phyloP scores from a whole-genome alignment of 108 stramenopile species.

The Nitzschia putrida region DNA sequence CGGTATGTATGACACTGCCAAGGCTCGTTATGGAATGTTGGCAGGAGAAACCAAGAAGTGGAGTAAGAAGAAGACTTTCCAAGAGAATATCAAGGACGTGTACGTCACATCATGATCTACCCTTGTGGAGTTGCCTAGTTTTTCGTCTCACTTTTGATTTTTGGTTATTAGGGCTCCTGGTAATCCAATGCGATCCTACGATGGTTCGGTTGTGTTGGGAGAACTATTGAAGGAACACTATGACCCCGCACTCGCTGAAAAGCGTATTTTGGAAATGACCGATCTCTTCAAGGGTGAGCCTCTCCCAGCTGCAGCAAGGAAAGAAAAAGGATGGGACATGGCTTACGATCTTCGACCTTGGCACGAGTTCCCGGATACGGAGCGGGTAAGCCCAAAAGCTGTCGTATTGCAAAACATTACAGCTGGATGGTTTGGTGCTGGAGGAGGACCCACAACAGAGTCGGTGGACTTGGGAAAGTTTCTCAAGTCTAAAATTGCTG shows the following conservation, averaged over 20 bases:
- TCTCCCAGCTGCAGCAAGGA: neutral
- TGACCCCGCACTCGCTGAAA: conserved; percentile 51
- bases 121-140: neutral
- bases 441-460: neutral
- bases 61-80: conserved; percentile 26
- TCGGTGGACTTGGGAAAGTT: neutral
- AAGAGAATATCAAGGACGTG: conserved; percentile 47
- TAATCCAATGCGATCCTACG: conserved; percentile 22
- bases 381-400: neutral
- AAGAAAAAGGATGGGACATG: conserved; percentile 53
- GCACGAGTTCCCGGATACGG: conserved; percentile 69
- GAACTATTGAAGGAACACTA: conserved; percentile 61
- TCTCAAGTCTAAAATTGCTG: neutral
- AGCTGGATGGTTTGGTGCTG: neutral
- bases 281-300: conserved; percentile 27
- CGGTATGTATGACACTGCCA: conserved; percentile 75
- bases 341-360: conserved; percentile 82
- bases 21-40: conserved; percentile 57
- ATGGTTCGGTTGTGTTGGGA: conserved; percentile 58
- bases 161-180: conserved; percentile 20
- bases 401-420: conserved; percentile 1
- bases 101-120: conserved; percentile 40
- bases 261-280: conserved; percentile 56
- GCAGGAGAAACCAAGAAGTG: conserved; percentile 2
- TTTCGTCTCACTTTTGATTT: neutral